Percentiles rank a stretch among this genome's conserved stretches.
Conservation (phyloP, 768 basidiomycete genomes). For the Leccinum pellstonianum region DNA sequence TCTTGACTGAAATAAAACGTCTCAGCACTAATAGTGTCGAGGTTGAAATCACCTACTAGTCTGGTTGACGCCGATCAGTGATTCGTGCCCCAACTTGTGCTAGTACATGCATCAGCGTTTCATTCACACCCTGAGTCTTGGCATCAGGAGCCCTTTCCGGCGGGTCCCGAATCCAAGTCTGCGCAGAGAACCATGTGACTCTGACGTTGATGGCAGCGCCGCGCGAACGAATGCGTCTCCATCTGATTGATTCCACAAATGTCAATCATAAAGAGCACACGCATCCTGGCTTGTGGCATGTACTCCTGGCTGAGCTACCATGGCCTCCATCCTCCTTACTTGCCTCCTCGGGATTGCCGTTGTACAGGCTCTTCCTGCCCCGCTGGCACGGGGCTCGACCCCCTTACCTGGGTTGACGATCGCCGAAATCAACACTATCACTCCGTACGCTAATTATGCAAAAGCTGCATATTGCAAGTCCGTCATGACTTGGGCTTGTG, state of each 20-base stretch:
- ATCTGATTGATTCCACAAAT: background rate
- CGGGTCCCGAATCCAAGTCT: too few species aligned
- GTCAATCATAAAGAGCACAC: background rate
- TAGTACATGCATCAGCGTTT: background rate
- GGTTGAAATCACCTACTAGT: too few species aligned
- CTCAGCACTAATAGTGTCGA: too few species aligned
- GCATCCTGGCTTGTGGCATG: background rate
- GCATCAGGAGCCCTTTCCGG: background rate
- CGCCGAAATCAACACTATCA: slow-evolving; percentile 42
- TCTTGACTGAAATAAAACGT: too few species aligned
- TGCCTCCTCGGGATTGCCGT: slow-evolving; percentile 9
- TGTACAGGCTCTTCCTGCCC: slow-evolving; percentile 19
- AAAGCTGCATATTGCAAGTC: slow-evolving; percentile 48
- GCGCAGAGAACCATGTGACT: background rate
- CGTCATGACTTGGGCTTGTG: slow-evolving; percentile 51
- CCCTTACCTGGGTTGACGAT: slow-evolving; percentile 34
- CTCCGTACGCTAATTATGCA: slow-evolving; percentile 49
- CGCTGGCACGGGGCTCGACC: slow-evolving; percentile 23
- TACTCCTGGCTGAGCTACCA: background rate
- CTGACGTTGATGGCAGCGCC: background rate
- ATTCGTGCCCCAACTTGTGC: too few species aligned
- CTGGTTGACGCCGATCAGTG: too few species aligned
- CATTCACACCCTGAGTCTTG: too few species aligned
- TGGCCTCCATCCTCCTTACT: slow-evolving; percentile 7
- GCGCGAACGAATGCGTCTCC: background rate